Percentiles rank a stretch among this genome's conserved stretches.
phyloP scores from a whole-genome alignment of 2,329 filamentous ascomycete genomes.

The Alternaria sp. region DNA sequence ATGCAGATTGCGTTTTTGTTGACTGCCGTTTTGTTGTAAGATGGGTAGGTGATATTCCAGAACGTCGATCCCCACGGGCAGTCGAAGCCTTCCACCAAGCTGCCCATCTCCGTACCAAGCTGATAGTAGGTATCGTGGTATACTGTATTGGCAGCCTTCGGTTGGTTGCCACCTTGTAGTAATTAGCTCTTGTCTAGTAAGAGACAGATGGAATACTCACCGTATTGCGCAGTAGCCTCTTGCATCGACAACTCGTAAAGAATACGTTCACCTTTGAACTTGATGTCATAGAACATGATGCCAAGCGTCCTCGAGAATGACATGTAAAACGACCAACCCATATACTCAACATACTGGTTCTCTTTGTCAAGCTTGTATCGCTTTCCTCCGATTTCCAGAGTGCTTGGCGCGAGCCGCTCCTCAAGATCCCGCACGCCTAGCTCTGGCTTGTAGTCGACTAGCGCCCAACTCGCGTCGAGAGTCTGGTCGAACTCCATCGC shows the following conservation, averaged over 20 bases:
- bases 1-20: constrained; percentile 53
- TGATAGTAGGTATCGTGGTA: constrained; percentile 58
- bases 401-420: constrained; percentile 52
- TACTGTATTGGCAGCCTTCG: constrained; percentile 5
- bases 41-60: constrained; percentile 57
- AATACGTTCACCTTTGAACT: constrained; percentile 61
- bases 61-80: constrained; percentile 61
- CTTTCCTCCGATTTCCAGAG: constrained; percentile 50
- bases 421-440: constrained; percentile 38
- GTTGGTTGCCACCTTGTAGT: constrained; percentile 2
- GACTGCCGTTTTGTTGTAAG: constrained; percentile 51
- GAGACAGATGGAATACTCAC: constrained; percentile 14
- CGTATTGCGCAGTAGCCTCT: constrained; percentile 63
- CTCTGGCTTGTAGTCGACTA: constrained; percentile 50
- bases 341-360: constrained; percentile 57
- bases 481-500: constrained; percentile 54
- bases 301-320: constrained; percentile 57
- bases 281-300: constrained; percentile 60
- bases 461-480: constrained; percentile 56
- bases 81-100: constrained; percentile 55
- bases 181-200: not conserved
- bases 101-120: constrained; percentile 52
- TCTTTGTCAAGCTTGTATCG: constrained; percentile 53
- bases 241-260: constrained; percentile 64
- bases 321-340: constrained; percentile 61